Percentiles rank a stretch among this genome's conserved stretches.
These are phyloP conservation scores for Penicillium sp. DNA, from an alignment of 2,329 filamentous ascomycete species.

Conservation along the genomic window DNA sequence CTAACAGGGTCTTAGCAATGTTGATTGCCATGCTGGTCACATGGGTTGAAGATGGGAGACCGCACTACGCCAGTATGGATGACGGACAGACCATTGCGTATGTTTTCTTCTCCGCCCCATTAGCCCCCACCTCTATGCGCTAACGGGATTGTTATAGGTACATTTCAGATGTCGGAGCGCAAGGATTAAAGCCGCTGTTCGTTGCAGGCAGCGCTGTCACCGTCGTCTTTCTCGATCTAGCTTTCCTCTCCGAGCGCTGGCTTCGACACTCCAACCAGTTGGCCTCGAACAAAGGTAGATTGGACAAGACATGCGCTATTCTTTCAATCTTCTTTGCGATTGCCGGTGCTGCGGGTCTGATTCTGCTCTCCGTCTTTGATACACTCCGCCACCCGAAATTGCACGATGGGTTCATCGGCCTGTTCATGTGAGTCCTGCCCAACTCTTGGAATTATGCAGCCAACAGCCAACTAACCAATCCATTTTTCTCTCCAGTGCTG, in stretches of 20 bases:
- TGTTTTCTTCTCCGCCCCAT: conserved; percentile 14
- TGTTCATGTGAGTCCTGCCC: conserved; percentile 65
- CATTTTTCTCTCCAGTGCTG: conserved; percentile 46
- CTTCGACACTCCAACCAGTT: conserved; percentile 79
- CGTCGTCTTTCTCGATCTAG: conserved; percentile 75
- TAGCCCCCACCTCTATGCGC: neutral
- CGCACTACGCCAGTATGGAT: conserved; percentile 55
- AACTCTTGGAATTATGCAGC: neutral
- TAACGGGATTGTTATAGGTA: conserved; percentile 31
- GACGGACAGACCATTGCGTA: conserved; percentile 56
- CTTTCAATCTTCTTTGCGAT: conserved; percentile 61
- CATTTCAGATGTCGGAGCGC: conserved; percentile 59
- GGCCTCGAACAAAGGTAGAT: conserved; percentile 62
- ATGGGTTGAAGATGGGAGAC: conserved; percentile 56
- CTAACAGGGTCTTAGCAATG: conserved; percentile 47
- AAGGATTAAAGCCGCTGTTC: conserved; percentile 61
- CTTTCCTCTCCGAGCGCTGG: conserved; percentile 79
- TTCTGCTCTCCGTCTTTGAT: conserved; percentile 83
- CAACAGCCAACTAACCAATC: neutral
- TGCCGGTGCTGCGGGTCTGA: conserved; percentile 74
- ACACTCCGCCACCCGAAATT: conserved; percentile 64
- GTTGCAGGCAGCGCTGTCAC: conserved; percentile 62
- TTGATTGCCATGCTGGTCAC: conserved; percentile 60
- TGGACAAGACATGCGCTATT: conserved; percentile 42
- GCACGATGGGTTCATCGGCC: conserved; percentile 73